phyloP scores from a whole-genome alignment of 805 yeast species.

The Trichomonascus vanleenenianus region DNA sequence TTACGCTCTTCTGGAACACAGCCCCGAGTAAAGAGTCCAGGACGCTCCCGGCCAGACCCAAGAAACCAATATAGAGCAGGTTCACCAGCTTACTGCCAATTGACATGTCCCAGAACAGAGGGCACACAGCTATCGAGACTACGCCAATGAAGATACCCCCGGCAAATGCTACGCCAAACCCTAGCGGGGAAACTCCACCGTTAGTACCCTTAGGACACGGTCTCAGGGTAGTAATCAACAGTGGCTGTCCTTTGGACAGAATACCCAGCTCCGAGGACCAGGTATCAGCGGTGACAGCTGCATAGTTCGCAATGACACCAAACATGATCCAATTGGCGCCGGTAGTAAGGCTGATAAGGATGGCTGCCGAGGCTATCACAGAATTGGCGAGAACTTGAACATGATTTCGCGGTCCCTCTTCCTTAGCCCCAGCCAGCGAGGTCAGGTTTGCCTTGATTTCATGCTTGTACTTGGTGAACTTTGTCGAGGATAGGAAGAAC shows the following conservation, averaged over 20 bases:
- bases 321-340: conserved; percentile 4
- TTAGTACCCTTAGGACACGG: conserved; percentile 41
- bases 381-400: conserved; percentile 39
- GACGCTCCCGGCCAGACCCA: conserved; percentile 34
- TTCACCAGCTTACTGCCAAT: conserved; percentile 13
- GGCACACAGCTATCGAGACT: conserved; percentile 23
- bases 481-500: conserved; percentile 34
- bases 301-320: conserved; percentile 33
- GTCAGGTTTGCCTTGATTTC: conserved; percentile 30
- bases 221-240: conserved; percentile 34
- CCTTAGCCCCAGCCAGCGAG: conserved; percentile 12
- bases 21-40: conserved; percentile 40
- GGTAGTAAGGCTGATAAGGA: conserved; percentile 21
- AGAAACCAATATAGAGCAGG: conserved; percentile 23
- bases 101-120: conserved; percentile 15
- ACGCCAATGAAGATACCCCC: conserved; percentile 33
- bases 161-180: conserved; percentile 30
- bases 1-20: conserved; percentile 31
- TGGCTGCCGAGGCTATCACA: conserved; percentile 30
- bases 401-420: conserved; percentile 31
- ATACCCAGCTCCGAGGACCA: conserved; percentile 44
- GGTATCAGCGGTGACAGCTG: conserved; percentile 40
- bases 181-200: conserved; percentile 37
- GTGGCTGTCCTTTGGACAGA: conserved; percentile 31
- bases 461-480: conserved; percentile 34